Evolutionary conservation across 192 early-diverging fungal species (phyloP).

Genomic region (Backusella luteola): DNA sequence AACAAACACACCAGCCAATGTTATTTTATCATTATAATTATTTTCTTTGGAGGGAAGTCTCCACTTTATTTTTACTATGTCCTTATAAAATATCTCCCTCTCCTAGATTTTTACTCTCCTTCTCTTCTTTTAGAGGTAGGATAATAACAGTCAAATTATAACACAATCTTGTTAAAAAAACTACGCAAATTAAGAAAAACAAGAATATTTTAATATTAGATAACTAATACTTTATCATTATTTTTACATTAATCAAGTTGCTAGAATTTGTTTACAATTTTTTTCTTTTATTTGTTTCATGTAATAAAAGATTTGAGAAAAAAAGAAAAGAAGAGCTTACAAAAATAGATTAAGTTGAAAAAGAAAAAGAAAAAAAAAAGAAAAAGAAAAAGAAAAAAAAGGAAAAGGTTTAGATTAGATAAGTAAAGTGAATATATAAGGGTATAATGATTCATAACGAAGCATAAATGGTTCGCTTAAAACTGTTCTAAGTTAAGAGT

Average conservation of each 20-base stretch:
- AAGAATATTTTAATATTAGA: neutral
- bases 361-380: neutral
- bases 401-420: neutral
- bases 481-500: neutral
- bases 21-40: neutral
- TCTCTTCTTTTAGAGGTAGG: neutral
- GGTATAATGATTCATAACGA: conserved; percentile 5
- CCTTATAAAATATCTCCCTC: neutral
- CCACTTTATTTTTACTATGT: neutral
- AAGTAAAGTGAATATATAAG: neutral
- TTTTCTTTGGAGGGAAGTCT: neutral
- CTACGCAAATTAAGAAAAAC: neutral
- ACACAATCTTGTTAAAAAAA: neutral
- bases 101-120: neutral
- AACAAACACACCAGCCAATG: neutral
- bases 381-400: neutral
- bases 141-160: neutral
- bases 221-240: neutral
- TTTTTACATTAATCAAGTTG: neutral
- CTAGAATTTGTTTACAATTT: neutral
- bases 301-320: neutral
- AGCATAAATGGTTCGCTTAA: neutral
- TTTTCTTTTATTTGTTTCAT: neutral
- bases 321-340: neutral
- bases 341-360: neutral